Evolutionary conservation across 371 early-diverging fungal species (phyloP).

Genomic region (Vairimorpha ceranae): DNA sequence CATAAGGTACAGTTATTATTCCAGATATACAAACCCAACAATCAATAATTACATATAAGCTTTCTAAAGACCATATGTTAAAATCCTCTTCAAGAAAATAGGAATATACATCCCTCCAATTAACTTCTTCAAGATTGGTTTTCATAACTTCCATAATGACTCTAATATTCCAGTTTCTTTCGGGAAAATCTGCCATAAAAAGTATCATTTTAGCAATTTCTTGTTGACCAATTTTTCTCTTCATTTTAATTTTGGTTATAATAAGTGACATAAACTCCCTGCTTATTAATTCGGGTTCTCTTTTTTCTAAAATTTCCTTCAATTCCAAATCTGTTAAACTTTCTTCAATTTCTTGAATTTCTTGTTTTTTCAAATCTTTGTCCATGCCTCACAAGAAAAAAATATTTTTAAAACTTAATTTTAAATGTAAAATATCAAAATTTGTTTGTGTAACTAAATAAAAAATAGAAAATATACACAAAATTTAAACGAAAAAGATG

Average conservation of each 20-base stretch:
- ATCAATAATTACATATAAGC: slow-evolving; percentile 48
- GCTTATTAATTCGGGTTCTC: slow-evolving; percentile 15
- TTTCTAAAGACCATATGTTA: slow-evolving; percentile 34
- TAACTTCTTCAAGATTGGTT: slow-evolving; percentile 33
- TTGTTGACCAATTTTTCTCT: slow-evolving; percentile 19
- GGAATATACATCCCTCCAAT: slow-evolving; percentile 52
- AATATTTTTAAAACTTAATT: slow-evolving; percentile 8
- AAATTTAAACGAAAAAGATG: too few relatives aligned
- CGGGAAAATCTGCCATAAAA: slow-evolving; percentile 43
- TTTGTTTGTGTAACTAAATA: too few relatives aligned
- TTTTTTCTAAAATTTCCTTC: slow-evolving; percentile 25
- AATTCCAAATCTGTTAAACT: neutral
- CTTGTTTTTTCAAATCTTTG: neutral
- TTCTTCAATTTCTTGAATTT: slow-evolving; percentile 10
- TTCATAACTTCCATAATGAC: slow-evolving; percentile 37
- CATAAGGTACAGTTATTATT: slow-evolving; percentile 55
- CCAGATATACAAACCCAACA: slow-evolving; percentile 46
- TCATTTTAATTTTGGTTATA: slow-evolving; percentile 22
- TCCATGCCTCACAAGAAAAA: slow-evolving; percentile 8
- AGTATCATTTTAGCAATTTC: slow-evolving; percentile 51
- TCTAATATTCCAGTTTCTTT: slow-evolving; percentile 42
- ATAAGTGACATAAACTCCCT: slow-evolving; percentile 5
- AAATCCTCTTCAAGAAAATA: slow-evolving; percentile 36
- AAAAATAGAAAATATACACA: too few relatives aligned
- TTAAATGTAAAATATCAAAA: neutral